Conservation (phyloP, 352 stramenopile species). For the Globisporangium solare region DNA sequence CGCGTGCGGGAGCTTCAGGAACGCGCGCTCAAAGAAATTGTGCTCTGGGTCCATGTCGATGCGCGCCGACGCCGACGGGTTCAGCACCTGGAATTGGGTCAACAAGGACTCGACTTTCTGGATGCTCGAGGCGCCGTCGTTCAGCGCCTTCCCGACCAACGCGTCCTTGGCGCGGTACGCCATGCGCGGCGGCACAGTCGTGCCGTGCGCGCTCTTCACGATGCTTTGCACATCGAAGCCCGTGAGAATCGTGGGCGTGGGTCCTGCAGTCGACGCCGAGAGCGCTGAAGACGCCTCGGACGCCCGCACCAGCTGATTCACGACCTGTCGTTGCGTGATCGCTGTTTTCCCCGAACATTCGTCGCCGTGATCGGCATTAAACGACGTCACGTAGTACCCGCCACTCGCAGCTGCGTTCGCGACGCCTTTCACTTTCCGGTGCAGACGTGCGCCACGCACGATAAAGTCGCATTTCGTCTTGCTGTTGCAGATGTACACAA, state of each 20-base stretch:
- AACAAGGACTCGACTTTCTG: constrained; percentile 48
- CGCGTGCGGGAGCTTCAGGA: constrained; percentile 39
- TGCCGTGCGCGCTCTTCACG: constrained; percentile 31
- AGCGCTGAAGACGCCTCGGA: not conserved
- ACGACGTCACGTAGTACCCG: constrained; percentile 22
- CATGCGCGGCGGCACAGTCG: constrained; percentile 34
- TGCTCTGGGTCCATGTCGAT: constrained; percentile 23
- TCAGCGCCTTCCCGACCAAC: constrained; percentile 21
- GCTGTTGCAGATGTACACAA: constrained; percentile 44
- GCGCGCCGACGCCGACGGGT: constrained; percentile 24
- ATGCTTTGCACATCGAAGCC: constrained; percentile 27
- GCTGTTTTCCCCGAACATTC: constrained; percentile 31
- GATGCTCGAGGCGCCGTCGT: constrained; percentile 27
- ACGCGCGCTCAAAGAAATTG: constrained; percentile 33
- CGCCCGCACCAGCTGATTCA: constrained; percentile 28
- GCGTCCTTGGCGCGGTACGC: constrained; percentile 31
- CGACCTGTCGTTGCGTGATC: constrained; percentile 35
- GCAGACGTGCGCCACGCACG: constrained; percentile 20
- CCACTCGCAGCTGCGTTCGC: not conserved
- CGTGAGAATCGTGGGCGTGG: constrained; percentile 23
- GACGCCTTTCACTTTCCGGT: not conserved
- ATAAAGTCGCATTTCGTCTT: constrained; percentile 33
- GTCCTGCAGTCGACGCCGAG: constrained; percentile 10
- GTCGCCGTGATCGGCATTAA: constrained; percentile 23
- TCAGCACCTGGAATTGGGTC: constrained; percentile 34